Evolutionary conservation across 2,329 filamentous ascomycete genomes (phyloP).

Genomic region (Fonsecaea erecta): DNA sequence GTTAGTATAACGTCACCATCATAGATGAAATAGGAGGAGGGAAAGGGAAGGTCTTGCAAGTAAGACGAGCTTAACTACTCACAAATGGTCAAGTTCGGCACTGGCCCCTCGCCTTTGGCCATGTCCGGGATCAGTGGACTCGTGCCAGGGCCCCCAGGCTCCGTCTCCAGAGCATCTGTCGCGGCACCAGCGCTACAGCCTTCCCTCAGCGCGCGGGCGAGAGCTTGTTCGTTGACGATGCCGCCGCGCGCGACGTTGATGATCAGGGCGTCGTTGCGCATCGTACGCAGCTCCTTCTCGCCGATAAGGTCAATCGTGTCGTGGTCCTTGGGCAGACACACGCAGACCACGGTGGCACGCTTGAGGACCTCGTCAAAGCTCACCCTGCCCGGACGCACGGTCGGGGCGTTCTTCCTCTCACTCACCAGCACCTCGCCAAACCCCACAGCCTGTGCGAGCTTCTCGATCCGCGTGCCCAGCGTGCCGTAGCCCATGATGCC

Average conservation of each 20-base stretch:
- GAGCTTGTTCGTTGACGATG: slow-evolving; percentile 56
- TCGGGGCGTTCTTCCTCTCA: slow-evolving; percentile 49
- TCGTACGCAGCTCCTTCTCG: slow-evolving; percentile 49
- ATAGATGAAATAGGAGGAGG: background rate
- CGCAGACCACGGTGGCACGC: slow-evolving; percentile 41
- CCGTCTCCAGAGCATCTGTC: slow-evolving; percentile 56
- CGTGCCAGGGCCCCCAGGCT: slow-evolving; percentile 53
- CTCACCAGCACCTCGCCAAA: slow-evolving; percentile 55
- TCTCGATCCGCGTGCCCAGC: slow-evolving; percentile 54
- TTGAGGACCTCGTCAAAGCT: slow-evolving; percentile 42
- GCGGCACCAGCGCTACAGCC: slow-evolving; percentile 55
- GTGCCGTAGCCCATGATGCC: slow-evolving; percentile 58
- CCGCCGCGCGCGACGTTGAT: slow-evolving; percentile 58
- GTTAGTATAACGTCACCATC: background rate
- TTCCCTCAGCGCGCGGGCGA: slow-evolving; percentile 53
- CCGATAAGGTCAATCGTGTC: slow-evolving; percentile 45
- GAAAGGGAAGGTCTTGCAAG: background rate
- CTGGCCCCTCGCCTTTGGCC: slow-evolving; percentile 43
- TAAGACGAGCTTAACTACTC: slow-evolving; percentile 2
- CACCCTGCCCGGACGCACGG: slow-evolving; percentile 21
- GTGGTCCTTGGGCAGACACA: slow-evolving; percentile 41
- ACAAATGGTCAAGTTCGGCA: slow-evolving; percentile 55
- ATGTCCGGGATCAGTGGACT: slow-evolving; percentile 50
- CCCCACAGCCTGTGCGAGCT: slow-evolving; percentile 51
- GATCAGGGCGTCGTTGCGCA: slow-evolving; percentile 52